phyloP scores from a whole-genome alignment of 306 rosid genomes.

The Lotus japonicus region DNA sequence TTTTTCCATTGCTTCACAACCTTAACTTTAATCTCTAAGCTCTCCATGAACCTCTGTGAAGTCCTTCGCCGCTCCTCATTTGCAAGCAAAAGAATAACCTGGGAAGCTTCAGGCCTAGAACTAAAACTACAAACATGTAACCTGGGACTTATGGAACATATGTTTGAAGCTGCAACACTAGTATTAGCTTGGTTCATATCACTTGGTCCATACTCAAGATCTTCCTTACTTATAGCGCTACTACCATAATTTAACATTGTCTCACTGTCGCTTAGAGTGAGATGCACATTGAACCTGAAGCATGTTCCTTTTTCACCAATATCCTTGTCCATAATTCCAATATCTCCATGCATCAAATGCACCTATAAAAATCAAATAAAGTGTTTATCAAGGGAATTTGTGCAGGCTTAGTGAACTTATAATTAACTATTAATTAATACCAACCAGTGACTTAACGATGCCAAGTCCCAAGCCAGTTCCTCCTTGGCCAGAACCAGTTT shows the following conservation, averaged over 20 bases:
- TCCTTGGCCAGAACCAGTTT: constrained; percentile 45
- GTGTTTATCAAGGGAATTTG: neutral
- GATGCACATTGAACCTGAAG: constrained; percentile 59
- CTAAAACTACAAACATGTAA: constrained; percentile 19
- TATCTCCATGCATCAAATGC: constrained; percentile 78
- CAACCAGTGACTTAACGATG: constrained; percentile 76
- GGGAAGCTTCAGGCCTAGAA: constrained; percentile 36
- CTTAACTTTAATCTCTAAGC: constrained; percentile 26
- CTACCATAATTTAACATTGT: neutral
- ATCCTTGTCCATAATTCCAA: constrained; percentile 63
- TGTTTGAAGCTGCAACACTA: constrained; percentile 24
- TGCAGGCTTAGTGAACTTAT: no score
- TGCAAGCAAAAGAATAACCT: constrained; percentile 19
- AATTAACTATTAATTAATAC: neutral
- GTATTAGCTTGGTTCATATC: neutral
- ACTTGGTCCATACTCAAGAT: constrained; percentile 10
- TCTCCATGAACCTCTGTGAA: constrained; percentile 26
- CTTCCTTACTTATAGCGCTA: constrained; percentile 21
- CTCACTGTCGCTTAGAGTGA: constrained; percentile 32
- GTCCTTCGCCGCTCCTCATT: constrained; percentile 14
- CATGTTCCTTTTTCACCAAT: constrained; percentile 59
- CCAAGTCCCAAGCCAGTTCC: constrained; percentile 98
- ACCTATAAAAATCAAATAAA: constrained; percentile 35
- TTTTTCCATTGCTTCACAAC: constrained; percentile 20
- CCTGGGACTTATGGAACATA: constrained; percentile 34